phyloP scores from a whole-genome alignment of 2,329 filamentous ascomycete species.

The Fusarium anthophilum region DNA sequence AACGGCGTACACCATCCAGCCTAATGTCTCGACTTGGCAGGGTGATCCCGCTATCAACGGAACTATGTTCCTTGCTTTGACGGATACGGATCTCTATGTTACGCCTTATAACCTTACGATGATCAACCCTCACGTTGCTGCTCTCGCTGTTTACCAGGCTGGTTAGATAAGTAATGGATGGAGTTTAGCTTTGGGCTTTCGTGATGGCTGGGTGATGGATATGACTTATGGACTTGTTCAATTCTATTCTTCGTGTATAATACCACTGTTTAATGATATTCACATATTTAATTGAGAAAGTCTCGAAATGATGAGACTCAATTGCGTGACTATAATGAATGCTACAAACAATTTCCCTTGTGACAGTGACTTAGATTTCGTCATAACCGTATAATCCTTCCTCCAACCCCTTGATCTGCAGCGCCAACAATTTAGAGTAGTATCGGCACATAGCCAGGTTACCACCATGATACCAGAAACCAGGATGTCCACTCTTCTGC shows the following conservation, averaged over 20 bases:
- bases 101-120: constrained; percentile 80
- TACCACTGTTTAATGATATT: background rate
- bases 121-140: constrained; percentile 80
- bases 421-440: constrained; percentile 63
- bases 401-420: constrained; percentile 61
- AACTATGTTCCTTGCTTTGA: constrained; percentile 82
- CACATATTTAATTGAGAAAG: background rate
- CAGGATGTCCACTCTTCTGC: constrained; percentile 68
- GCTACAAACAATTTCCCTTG: background rate
- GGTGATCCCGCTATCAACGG: constrained; percentile 77
- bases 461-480: constrained; percentile 74
- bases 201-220: no score
- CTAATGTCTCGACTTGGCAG: constrained; percentile 72
- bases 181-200: rapidly evolving
- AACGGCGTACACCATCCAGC: constrained; percentile 76
- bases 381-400: constrained; percentile 49
- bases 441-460: constrained; percentile 71
- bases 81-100: constrained; percentile 72
- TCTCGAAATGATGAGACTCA: background rate
- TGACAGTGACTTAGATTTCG: constrained; percentile 31
- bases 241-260: background rate
- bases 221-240: background rate
- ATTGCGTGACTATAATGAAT: background rate
- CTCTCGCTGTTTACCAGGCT: constrained; percentile 79
- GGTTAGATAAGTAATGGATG: constrained; percentile 58